Evolutionary conservation across 192 early-diverging fungal species (phyloP), one percentile per base, ranked within the genome.

Genomic region (Lobosporangium transversale): DNA sequence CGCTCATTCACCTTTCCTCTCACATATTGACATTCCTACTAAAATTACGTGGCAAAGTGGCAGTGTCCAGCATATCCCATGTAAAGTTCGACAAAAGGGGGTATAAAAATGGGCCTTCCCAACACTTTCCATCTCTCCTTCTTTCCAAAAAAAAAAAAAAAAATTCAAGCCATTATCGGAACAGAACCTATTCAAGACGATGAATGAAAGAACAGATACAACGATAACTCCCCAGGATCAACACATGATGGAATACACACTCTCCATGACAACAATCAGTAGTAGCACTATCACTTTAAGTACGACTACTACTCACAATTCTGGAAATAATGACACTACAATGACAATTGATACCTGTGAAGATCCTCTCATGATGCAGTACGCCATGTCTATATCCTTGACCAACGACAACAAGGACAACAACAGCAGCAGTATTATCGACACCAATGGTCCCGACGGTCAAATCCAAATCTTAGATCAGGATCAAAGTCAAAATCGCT

Each of bases 331-430:
- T 31, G 20, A 3, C 27, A 33, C 45, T 5, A 48, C 45, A 4
- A 48, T n/a, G 45, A 48, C 45, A 48, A n/a, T n/a, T n/a, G 45
- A 20, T 11, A n/a, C n/a, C 45, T 24, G 17, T 24, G 11, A 56
- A 20, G 56, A 58, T 17, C 56, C 36, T 3, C 56, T 45, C 56
- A 58, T 58, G 56, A 44, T 44, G 40, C 26, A 44, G 27, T 58
- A 58, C 27, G 45, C 56, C 37, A 58, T 58, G 56, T 26, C 40
- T 11, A 6, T 27, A 52, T 23, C n/a, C 15, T 27, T 54, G 30
- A 54, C n/a, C 53, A 21, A 27, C 23, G 42, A 42, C 26, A 9
- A n/a, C 6, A 17, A 29, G 37, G 12, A 3, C 53, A 55, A 40
- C 37, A n/a, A 32, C 40, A 43, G 21, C 21, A 6, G 10, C 29